Conservation (phyloP, 768 basidiomycete genomes). For the Suillus sp. region DNA sequence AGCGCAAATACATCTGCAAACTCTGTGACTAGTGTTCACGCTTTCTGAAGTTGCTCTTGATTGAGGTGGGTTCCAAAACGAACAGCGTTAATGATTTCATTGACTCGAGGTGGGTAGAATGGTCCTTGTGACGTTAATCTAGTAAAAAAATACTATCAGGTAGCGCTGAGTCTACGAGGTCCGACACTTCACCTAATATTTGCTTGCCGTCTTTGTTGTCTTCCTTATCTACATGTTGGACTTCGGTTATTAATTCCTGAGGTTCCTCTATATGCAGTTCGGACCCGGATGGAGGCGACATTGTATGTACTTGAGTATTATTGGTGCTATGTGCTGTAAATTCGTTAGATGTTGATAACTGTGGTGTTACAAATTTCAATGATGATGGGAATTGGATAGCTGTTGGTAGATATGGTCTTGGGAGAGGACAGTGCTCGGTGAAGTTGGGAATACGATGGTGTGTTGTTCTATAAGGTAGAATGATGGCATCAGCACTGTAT, state of each 20-base stretch:
- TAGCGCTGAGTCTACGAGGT: not conserved
- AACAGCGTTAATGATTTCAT: conserved; percentile 21
- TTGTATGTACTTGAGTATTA: too few species aligned
- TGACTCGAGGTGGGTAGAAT: conserved; percentile 23
- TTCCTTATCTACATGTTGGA: too few species aligned
- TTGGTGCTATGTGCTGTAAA: too few species aligned
- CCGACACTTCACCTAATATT: not conserved
- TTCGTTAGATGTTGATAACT: too few species aligned
- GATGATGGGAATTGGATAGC: not conserved
- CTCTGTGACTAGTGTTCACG: conserved; percentile 20
- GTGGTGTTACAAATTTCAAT: not conserved
- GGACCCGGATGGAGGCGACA: too few species aligned
- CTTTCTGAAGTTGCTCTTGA: too few species aligned
- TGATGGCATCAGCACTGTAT: conserved; percentile 19
- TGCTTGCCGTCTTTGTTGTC: too few species aligned
- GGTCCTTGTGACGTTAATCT: conserved; percentile 18
- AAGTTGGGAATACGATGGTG: not conserved
- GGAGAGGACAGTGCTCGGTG: not conserved
- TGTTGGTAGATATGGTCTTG: not conserved
- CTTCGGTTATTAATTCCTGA: too few species aligned
- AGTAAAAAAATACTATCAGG: conserved; percentile 14
- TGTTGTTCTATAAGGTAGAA: not conserved
- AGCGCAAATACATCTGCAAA: conserved; percentile 45
- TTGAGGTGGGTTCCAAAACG: conserved; percentile 22
- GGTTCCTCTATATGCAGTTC: too few species aligned